Conservation (phyloP, 768 basidiomycete genomes). For the Amyloporia xantha region DNA sequence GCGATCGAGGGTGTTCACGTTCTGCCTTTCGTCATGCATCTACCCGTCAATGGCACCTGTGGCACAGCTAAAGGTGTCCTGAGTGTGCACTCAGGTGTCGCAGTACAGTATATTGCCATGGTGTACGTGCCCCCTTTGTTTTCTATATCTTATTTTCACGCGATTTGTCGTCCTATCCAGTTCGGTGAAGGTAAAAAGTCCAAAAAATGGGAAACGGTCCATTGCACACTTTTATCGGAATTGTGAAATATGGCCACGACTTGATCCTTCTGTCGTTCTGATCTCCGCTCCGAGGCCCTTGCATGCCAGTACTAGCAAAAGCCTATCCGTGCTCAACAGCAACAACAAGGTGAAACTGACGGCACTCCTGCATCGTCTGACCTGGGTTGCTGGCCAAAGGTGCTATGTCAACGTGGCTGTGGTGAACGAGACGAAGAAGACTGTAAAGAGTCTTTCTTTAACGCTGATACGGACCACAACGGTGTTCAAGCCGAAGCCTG, state of each 20-base stretch:
- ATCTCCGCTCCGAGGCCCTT: conserved; percentile 54
- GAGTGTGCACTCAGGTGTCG: conserved; percentile 48
- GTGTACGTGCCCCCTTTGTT: conserved; percentile 40
- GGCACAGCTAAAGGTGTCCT: conserved; percentile 55
- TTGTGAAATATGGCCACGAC: conserved; percentile 72
- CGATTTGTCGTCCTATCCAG: conserved; percentile 34
- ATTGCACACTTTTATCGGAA: conserved; percentile 88
- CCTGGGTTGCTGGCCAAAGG: conserved; percentile 80
- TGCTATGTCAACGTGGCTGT: conserved; percentile 63
- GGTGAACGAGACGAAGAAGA: conserved; percentile 60
- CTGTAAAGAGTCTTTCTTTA: conserved; percentile 58
- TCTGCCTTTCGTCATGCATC: conserved; percentile 65
- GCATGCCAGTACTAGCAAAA: conserved; percentile 46
- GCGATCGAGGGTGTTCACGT: conserved; percentile 61
- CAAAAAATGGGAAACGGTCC: conserved; percentile 50
- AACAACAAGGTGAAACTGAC: conserved; percentile 48
- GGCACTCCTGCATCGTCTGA: conserved; percentile 59
- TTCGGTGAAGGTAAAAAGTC: conserved; percentile 70
- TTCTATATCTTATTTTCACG: not conserved
- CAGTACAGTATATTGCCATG: conserved; percentile 75
- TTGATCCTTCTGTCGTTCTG: conserved; percentile 57
- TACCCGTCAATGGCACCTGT: conserved; percentile 48
- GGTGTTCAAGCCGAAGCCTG: conserved; percentile 51
- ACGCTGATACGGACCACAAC: conserved; percentile 60
- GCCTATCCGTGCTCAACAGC: conserved; percentile 55